A percentile compares a stretch with the other conserved stretches of the same genome.
phyloP scores from a whole-genome alignment of 2,329 filamentous ascomycete genomes.

The Cladophialophora exuberans region DNA sequence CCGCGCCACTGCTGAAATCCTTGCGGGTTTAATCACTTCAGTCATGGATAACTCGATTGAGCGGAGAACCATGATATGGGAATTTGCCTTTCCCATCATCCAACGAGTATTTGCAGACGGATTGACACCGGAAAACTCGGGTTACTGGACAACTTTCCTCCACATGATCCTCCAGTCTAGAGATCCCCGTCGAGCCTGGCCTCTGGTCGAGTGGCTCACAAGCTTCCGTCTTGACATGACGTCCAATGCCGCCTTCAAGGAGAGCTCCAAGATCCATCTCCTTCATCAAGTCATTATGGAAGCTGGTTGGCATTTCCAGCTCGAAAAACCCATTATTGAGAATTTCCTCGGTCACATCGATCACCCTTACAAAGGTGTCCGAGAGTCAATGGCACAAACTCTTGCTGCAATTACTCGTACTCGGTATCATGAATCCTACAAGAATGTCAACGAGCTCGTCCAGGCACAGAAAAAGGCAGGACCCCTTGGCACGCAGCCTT shows the following conservation, averaged over 20 bases:
- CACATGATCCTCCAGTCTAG: conserved; percentile 86
- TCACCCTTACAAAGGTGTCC: conserved; percentile 96
- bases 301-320: conserved; percentile 93
- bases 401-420: conserved; percentile 88
- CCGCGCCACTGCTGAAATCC: conserved; percentile 89
- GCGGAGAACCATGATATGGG: conserved; percentile 78
- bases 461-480: conserved; percentile 77
- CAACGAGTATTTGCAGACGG: conserved; percentile 86
- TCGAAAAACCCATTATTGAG: conserved; percentile 82
- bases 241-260: conserved; percentile 97
- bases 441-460: conserved; percentile 74
- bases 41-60: conserved; percentile 77
- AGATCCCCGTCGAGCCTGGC: conserved; percentile 84
- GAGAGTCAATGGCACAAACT: conserved; percentile 90
- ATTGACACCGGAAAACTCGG: conserved; percentile 88
- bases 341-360: conserved; percentile 91
- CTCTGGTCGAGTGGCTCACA: conserved; percentile 79
- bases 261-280: conserved; percentile 92
- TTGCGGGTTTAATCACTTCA: conserved; percentile 80
- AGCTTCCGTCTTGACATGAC: conserved; percentile 90
- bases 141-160: conserved; percentile 93
- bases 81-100: conserved; percentile 86
- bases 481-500: conserved; percentile 82
- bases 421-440: conserved; percentile 91
- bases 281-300: conserved; percentile 86